Evolutionary conservation across 768 basidiomycete genomes (phyloP).

Genomic region (Guyanaporus albipodus): DNA sequence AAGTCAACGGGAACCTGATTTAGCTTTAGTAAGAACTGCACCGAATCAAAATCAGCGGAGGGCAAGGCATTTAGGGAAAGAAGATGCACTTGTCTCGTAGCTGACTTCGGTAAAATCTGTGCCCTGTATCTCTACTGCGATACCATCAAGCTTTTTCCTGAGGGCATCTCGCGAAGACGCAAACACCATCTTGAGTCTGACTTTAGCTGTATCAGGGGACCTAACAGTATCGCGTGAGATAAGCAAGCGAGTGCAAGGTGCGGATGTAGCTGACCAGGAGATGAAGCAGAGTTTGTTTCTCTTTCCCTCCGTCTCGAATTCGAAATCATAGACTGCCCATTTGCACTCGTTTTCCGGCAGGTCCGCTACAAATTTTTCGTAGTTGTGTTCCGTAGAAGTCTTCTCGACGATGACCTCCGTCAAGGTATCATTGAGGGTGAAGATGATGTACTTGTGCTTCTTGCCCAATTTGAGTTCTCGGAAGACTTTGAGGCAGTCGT

Average conservation of each 20-base stretch:
- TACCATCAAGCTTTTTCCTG: constrained; percentile 69
- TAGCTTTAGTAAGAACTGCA: constrained; percentile 18
- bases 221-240: constrained; percentile 37
- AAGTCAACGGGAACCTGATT: constrained; percentile 13
- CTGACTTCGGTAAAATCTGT: constrained; percentile 73
- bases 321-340: constrained; percentile 91
- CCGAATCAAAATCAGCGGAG: constrained; percentile 4
- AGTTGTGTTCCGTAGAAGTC: constrained; percentile 45
- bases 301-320: constrained; percentile 70
- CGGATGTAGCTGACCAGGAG: constrained; percentile 66
- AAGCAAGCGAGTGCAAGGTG: not conserved
- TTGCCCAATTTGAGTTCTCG: constrained; percentile 32
- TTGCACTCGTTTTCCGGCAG: constrained; percentile 72
- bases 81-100: constrained; percentile 58
- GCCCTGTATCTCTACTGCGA: constrained; percentile 81
- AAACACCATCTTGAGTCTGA: constrained; percentile 92
- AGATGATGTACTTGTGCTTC: constrained; percentile 85
- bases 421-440: constrained; percentile 50
- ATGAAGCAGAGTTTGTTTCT: constrained; percentile 86
- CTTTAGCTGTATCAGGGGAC: constrained; percentile 81
- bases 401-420: constrained; percentile 78
- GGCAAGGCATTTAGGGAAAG: not conserved
- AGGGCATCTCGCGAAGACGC: constrained; percentile 89
- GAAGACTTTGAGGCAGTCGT: constrained; percentile 40
- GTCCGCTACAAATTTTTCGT: constrained; percentile 68